Evolutionary conservation across 371 early-diverging fungal species (phyloP), one percentile per base, ranked within the genome.

Genomic region (Funneliformis caledonium): DNA sequence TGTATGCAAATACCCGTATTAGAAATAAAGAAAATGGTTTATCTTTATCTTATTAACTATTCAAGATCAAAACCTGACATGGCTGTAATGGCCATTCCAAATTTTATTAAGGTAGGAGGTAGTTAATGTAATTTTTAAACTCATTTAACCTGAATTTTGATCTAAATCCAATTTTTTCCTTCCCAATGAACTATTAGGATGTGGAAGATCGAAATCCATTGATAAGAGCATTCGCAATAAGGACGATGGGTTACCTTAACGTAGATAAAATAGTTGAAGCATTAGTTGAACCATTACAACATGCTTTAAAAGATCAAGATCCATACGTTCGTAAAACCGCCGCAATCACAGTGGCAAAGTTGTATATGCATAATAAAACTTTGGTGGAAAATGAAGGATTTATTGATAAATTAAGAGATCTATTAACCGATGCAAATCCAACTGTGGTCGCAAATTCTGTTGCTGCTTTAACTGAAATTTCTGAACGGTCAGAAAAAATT

Each of bases 401-500:
- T 82, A 90, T 98, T 22, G 88, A 92, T 47, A 91, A 89, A 81
- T 87, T 99, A 14, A 93, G 95, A 83, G 97, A 97, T 61, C 87
- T 98, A 86, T 86, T 99, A 33, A 91, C 94, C 0, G 98, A 99
- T 85, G 83, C 94, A 33, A 98, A 98, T 82, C 98, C 99, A 4
- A 94, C 96, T 88, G 94, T 90, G 5, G 97, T 98, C 67, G 96
- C 99, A 14, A 98, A 98, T 83, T 96, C 97, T 7, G 97, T 99
- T 52, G 94, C 96, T 2, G 97, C 98, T 4, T 88, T 99, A 80
- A 89, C 94, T 5, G 99, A 99, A 85, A 98, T 99, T 82, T 93
- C 94, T 14, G 97, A 97, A 82, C 86, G 92, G 1, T 91, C 94
- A n/a, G 89, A 87, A 69, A 92, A 93, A 61, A 92, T 95, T 77